Evolutionary conservation across 352 stramenopile species (phyloP).

Genomic region (Globisporangium polare): DNA sequence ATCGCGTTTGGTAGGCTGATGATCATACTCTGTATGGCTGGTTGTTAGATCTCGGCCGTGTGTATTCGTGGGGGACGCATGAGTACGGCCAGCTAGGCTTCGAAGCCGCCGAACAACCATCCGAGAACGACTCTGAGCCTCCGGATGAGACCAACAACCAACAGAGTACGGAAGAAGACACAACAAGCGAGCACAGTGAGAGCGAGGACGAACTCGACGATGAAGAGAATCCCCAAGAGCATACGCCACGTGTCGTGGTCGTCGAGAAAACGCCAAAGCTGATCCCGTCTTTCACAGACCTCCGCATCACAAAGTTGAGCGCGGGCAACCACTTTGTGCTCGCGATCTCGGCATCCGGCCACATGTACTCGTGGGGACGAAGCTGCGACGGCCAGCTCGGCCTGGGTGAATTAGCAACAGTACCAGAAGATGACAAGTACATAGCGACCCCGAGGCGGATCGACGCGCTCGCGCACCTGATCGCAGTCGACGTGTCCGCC

Average conservation of each 20-base stretch:
- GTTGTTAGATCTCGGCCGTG: constrained; percentile 26
- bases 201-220: constrained; percentile 6
- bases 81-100: constrained; percentile 59
- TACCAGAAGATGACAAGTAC: neutral
- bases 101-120: neutral
- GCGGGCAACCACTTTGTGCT: constrained; percentile 66
- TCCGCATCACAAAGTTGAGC: constrained; percentile 37
- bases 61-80: constrained; percentile 59
- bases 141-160: neutral
- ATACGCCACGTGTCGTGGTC: constrained; percentile 12
- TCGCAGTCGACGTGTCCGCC: constrained; percentile 41
- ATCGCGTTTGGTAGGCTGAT: too few species aligned
- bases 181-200: neutral
- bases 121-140: neutral
- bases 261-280: constrained; percentile 20
- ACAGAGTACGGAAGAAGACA: constrained; percentile 8
- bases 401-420: constrained; percentile 17
- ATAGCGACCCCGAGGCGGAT: constrained; percentile 24
- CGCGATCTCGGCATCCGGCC: constrained; percentile 31
- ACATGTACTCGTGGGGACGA: constrained; percentile 58
- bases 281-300: constrained; percentile 17
- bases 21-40: neutral
- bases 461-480: constrained; percentile 19
- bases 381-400: constrained; percentile 61
- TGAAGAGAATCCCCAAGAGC: neutral